phyloP scores from a whole-genome alignment of 2,329 filamentous ascomycete species.

The Camillea tinctor region DNA sequence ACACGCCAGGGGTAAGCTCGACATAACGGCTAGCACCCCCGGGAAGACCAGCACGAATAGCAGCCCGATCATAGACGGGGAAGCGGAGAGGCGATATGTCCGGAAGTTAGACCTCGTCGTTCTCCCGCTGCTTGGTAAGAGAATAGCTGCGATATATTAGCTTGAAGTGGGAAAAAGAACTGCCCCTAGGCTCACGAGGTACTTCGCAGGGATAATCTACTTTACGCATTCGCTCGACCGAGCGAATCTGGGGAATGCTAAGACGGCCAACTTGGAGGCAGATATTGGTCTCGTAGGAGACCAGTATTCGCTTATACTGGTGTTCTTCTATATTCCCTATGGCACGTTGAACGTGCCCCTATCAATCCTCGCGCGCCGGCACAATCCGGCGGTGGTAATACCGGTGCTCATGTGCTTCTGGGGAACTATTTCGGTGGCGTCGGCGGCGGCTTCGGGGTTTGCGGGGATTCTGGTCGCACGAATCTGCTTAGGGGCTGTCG shows the following conservation, averaged over 20 bases:
- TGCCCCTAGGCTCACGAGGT: not conserved
- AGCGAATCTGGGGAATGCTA: constrained; percentile 33
- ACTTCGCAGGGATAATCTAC: constrained; percentile 15
- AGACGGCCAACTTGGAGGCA: constrained; percentile 30
- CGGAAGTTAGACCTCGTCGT: constrained; percentile 19
- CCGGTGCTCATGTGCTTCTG: constrained; percentile 28
- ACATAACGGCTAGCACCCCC: not conserved
- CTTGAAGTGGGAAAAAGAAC: not conserved
- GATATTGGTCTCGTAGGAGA: constrained; percentile 30
- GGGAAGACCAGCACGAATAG: not conserved
- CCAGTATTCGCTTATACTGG: constrained; percentile 31
- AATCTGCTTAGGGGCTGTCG: constrained; percentile 25
- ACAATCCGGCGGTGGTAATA: constrained; percentile 28
- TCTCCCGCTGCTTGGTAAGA: constrained; percentile 16
- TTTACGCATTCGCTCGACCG: constrained; percentile 28
- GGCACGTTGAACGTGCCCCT: constrained; percentile 27
- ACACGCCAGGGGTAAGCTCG: not conserved
- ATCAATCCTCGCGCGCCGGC: constrained; percentile 25
- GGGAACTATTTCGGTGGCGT: constrained; percentile 25
- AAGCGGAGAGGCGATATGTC: constrained; percentile 9
- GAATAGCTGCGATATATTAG: not conserved
- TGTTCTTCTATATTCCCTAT: constrained; percentile 35
- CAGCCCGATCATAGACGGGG: not conserved
- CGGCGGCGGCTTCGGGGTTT: constrained; percentile 20
- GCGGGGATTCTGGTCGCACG: constrained; percentile 22